Conservation (phyloP, 352 stramenopile genomes). For the Aphanomyces cochlioides region DNA sequence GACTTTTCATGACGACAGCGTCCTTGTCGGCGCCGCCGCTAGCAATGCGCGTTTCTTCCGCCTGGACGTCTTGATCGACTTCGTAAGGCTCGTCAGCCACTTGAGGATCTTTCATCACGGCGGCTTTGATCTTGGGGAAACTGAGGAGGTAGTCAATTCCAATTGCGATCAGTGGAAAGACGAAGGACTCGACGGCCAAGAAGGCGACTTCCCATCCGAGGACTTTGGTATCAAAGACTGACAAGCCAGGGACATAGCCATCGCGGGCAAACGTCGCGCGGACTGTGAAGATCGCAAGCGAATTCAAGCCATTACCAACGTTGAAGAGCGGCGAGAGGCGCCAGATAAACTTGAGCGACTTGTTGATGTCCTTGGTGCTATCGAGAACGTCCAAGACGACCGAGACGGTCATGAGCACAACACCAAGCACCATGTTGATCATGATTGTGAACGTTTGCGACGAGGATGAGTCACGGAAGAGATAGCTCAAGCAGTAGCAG, state of each 20-base stretch:
- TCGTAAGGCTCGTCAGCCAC: slow-evolving; percentile 40
- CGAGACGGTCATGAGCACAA: slow-evolving; percentile 26
- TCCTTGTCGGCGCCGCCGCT: slow-evolving; percentile 41
- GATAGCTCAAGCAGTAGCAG: slow-evolving; percentile 62
- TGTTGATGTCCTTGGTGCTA: slow-evolving; percentile 46
- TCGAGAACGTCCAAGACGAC: slow-evolving; percentile 11
- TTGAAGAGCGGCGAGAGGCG: slow-evolving; percentile 64
- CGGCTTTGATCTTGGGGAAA: slow-evolving; percentile 58
- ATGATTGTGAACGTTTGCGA: slow-evolving; percentile 69
- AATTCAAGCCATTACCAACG: slow-evolving; percentile 48
- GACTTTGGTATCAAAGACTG: slow-evolving; percentile 47
- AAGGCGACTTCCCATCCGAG: slow-evolving; percentile 59
- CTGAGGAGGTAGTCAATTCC: slow-evolving; percentile 60
- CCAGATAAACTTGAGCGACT: slow-evolving; percentile 65
- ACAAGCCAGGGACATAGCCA: slow-evolving; percentile 35
- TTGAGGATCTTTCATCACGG: slow-evolving; percentile 52
- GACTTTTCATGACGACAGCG: slow-evolving; percentile 49
- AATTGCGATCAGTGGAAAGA: slow-evolving; percentile 44
- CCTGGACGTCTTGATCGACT: slow-evolving; percentile 48
- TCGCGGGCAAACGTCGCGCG: slow-evolving; percentile 14
- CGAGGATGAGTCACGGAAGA: slow-evolving; percentile 59
- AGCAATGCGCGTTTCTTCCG: slow-evolving; percentile 41
- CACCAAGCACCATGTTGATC: slow-evolving; percentile 40
- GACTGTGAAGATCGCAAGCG: slow-evolving; percentile 35
- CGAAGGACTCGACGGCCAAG: slow-evolving; percentile 41